phyloP scores from a whole-genome alignment of 1,139 yeast species.

The Taphrina pruni region DNA sequence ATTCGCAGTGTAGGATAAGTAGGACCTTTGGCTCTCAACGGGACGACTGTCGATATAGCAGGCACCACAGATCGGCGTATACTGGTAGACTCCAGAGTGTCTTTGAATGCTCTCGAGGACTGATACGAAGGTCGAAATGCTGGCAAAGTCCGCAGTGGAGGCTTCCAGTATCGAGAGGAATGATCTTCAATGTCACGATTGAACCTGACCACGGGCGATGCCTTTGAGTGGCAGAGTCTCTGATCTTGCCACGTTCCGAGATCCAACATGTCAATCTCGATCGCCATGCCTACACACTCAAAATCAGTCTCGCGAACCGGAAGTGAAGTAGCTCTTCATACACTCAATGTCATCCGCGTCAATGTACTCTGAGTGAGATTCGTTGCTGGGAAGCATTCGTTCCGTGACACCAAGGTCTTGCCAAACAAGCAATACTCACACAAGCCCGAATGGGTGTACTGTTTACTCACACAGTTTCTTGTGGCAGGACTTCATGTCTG shows the following conservation, averaged over 20 bases:
- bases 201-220: not conserved
- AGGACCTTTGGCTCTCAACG: not conserved
- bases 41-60: not conserved
- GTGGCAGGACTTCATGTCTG: not conserved
- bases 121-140: not conserved
- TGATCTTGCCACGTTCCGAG: conserved; percentile 1
- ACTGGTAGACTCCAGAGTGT: not conserved
- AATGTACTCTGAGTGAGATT: not conserved
- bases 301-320: not conserved
- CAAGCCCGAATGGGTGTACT: not conserved
- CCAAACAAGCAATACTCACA: not conserved
- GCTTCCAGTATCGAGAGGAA: not conserved
- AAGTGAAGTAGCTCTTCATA: not conserved
- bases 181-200: not conserved
- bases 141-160: not conserved
- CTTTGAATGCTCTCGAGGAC: not conserved
- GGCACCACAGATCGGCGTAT: not conserved
- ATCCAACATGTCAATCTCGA: not conserved
- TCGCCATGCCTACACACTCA: not conserved
- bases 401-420: not conserved
- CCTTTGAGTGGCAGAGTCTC: not conserved
- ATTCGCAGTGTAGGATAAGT: not conserved
- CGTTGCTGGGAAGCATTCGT: not conserved
- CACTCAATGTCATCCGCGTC: not conserved
- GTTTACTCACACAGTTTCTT: not conserved